Evolutionary conservation across 2,329 filamentous ascomycete genomes (phyloP), one percentile per base, ranked within the genome.

Genomic region (Colletotrichum sp.): DNA sequence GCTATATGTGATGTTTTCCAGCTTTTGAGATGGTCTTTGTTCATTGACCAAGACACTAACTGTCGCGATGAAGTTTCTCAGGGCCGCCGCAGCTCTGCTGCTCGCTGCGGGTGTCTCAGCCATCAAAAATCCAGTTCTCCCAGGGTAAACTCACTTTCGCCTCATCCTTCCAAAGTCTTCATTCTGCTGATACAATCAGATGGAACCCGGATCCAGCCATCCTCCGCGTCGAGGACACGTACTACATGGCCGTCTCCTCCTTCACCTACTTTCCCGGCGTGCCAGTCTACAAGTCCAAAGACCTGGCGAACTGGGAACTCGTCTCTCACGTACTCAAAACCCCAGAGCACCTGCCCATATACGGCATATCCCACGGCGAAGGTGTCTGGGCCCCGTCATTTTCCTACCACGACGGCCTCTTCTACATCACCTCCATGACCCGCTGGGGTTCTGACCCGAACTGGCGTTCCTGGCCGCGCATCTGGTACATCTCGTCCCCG

Each of bases 191-290:
- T 9, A n/a, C n/a, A n/a, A 16, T 3, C 21, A 76, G 74, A 66
- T 76, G 71, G 74, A 76, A 76, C 59, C 71, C 71, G 1, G 71
- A 76, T 30, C 73, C 73, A 24, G 71, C 74, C 5, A 74, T 69
- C 15, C 71, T 74, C 63, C 69, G 68, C 13, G 64, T 76, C 2
- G 57, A 52, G n/a, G 68, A 76, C 3, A 72, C 34, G 60, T 72
- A 63, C 21, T 71, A 65, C 65, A 65, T 75, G 65, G 64, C 68
- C 57, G 59, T 65, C 21, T 69, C 68, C 9, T 68, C 68, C 32
- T 66, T 77, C 65, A 92, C 92, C 79, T 88, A 91, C 13, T 92
- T 92, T 78, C 86, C 91, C 0, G 90, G 91, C 30, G 83, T 87
- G 1, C 88, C 89, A 64, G 81, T 83, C 44, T 83, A 82, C 69